A percentile compares a stretch with the other conserved stretches of the same genome.
Evolutionary conservation across 192 early-diverging fungal genomes (phyloP).

Genomic region (Tieghemiomyces parasiticus): DNA sequence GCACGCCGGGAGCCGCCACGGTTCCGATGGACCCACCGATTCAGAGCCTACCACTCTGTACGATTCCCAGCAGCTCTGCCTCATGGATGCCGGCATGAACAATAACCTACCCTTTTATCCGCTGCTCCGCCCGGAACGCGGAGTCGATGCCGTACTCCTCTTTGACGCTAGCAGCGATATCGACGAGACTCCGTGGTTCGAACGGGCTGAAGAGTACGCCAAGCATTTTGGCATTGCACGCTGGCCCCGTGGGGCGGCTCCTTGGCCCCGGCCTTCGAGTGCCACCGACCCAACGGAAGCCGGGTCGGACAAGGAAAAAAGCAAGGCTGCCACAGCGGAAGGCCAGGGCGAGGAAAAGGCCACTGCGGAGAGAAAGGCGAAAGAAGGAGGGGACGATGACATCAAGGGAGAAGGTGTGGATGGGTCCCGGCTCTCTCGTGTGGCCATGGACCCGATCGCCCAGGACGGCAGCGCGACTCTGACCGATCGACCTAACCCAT

Average conservation of each 20-base stretch:
- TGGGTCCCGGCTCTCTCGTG: background rate
- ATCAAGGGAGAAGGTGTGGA: conserved; percentile 12
- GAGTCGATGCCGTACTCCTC: conserved; percentile 55
- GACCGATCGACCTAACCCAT: conserved; percentile 2
- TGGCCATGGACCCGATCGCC: background rate
- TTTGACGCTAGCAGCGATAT: conserved; percentile 63
- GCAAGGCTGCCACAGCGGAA: too few relatives aligned
- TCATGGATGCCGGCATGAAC: conserved; percentile 67
- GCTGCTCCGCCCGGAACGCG: conserved; percentile 40
- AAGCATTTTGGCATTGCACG: conserved; percentile 39
- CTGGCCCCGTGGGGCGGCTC: conserved; percentile 40
- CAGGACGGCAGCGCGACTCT: background rate
- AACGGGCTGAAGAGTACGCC: conserved; percentile 43
- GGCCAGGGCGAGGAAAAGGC: conserved; percentile 7
- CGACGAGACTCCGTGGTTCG: conserved; percentile 49
- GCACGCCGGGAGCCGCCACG: too few relatives aligned
- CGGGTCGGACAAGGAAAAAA: too few relatives aligned
- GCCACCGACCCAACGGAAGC: conserved; percentile 16
- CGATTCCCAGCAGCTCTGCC: conserved; percentile 26
- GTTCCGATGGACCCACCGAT: background rate
- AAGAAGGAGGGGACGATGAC: conserved; percentile 15
- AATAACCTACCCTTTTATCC: conserved; percentile 73
- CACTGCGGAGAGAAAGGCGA: conserved; percentile 13
- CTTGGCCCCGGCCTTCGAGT: conserved; percentile 27
- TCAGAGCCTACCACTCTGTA: conserved; percentile 17